Evolutionary conservation across 2,329 filamentous ascomycete genomes (phyloP), one percentile per base, ranked within the genome.

Genomic region (Shiraia sp.): DNA sequence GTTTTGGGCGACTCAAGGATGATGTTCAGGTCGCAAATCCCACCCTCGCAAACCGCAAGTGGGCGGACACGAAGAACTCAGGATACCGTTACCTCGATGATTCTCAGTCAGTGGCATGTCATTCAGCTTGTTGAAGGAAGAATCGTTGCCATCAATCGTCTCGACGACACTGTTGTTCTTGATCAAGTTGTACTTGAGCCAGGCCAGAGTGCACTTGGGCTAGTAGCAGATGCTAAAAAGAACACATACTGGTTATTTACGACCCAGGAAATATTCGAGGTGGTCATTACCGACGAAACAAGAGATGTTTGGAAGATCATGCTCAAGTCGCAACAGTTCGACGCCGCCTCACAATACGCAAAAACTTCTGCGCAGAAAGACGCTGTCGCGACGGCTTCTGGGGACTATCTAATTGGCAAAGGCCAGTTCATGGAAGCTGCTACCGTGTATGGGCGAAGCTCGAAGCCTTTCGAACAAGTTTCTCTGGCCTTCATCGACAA

Each of bases 211-310:
- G 83, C 86, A 4, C 75, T 99, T n/a, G 90, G 88, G 0, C 79
- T 99, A 13, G 86, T 90, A 36, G 85, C 92, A 7, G 93, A 99
- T 68, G 80, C 87, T 47, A 92, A 93, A 68, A 96, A 96, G 75
- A 95, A 92, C 61, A 99, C 93, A 0, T 96, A 92, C 65, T 99
- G 95, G 93, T 79, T 99, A 2, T 95, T 97, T 63, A 97, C 92
- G 0, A 80, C 82, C 0, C 81, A 88, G 42, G 90, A 95, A 60
- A 96, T 99, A 36, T 96, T 90, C 56, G 93, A 99, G 71, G 86
- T 99, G 44, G 88, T 93, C 10, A 86, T 92, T 10, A 86, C 85
- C 31, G 89, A 97, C 41, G 93, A 99, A 68, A 88, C 91, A 55
- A 78, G 93, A 54, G 88, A 97, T 65, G 83, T 97, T 12, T 99